Evolutionary conservation across 306 rosid genomes (phyloP), one percentile per base, ranked within the genome.

Genomic region (Comarum palustre): DNA sequence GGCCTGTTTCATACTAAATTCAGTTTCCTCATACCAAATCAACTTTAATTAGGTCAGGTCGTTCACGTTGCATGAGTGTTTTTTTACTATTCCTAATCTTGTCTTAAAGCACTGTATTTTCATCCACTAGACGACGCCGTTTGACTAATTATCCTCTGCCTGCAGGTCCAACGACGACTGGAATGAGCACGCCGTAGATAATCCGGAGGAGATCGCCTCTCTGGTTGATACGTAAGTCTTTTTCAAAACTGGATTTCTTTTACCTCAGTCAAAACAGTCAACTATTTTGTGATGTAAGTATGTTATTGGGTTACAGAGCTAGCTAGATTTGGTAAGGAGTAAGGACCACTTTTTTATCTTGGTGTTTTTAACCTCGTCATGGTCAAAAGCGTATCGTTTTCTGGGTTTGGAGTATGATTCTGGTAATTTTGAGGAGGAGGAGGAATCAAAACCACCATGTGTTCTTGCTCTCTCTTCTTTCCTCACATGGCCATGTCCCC

Each of bases 181-280:
- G 74, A 86, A 86, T 67, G 88, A 87, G 77, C 96, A 91, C 57
- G 96, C 97, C 34, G 96, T 86, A 50, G 86, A 87, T 32, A 83
- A 91, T 82, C 99, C 97, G 72, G 99, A 90, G 68, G 95, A 91
- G 76, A 79, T 94, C 55, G 96, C 96, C 72, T 74, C 96, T 6
- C 69, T 83, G 96, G 95, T 94, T 61, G 86, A 90, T 64, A 79
- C 73, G 99, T 94, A 87, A 87, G 87, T 77, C n/a, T 17, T 58
- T 42, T 19, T 11, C 48, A 54, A 47, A 58, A 32, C 1, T 8
- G 0, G 0, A 16, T 0, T 13, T 58, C 20, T 47, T 47, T 38
- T 16, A 64, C 71, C 45, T 1, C 57, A 19, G 55, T 43, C 42
- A 71, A 55, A 54, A 24, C 0, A 20, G 54, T 71, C 75, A 39